A percentile compares a stretch with the other conserved stretches of the same genome.
Conservation (phyloP, 2,329 filamentous ascomycete species). For the Delphinella strobiligena region DNA sequence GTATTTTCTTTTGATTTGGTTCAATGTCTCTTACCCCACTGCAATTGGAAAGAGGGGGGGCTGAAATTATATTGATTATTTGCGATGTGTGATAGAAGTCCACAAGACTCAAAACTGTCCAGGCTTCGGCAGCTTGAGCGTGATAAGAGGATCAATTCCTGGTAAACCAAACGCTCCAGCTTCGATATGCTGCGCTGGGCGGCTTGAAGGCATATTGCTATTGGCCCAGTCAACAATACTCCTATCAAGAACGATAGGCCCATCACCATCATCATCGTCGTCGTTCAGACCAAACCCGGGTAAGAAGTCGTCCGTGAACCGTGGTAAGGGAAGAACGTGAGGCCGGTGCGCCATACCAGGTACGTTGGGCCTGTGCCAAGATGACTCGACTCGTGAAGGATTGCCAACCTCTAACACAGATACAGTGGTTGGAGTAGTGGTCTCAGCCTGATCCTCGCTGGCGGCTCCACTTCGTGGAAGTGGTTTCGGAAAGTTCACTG, state of each 20-base stretch:
- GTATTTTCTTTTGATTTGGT: too few relatives aligned
- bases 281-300: constrained; percentile 12
- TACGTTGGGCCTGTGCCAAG: constrained; percentile 2
- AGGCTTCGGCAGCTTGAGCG: constrained; percentile 14
- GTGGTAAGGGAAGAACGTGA: constrained; percentile 12
- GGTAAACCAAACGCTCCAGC: constrained; percentile 3
- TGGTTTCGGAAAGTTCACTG: constrained; percentile 18
- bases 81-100: too few relatives aligned
- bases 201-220: constrained; percentile 2
- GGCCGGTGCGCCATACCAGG: background rate
- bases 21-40: too few relatives aligned
- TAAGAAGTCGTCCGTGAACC: constrained; percentile 18
- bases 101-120: constrained; percentile 5
- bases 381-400: background rate
- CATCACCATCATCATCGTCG: constrained; percentile 14
- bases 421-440: background rate
- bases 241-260: constrained; percentile 21
- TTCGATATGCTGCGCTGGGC: background rate
- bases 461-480: constrained; percentile 7
- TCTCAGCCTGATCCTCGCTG: background rate
- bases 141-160: constrained; percentile 16
- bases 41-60: too few relatives aligned
- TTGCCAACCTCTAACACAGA: background rate
- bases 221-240: constrained; percentile 22
- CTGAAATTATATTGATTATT: too few relatives aligned